Evolutionary conservation across 73 alveolate genomes (phyloP), one percentile per base, ranked within the genome.

Genomic region (Paramecium tetraurelia): DNA sequence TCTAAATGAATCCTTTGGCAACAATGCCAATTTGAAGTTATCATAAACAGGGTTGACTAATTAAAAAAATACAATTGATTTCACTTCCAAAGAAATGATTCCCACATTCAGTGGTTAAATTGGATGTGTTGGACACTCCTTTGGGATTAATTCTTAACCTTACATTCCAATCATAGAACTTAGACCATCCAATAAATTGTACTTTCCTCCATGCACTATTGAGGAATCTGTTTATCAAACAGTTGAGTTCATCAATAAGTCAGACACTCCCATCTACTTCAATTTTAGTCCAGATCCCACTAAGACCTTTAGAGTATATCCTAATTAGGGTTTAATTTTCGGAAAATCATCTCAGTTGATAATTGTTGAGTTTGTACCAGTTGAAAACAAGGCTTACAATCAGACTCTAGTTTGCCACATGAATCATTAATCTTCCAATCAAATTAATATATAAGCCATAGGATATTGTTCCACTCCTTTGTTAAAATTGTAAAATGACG

Each of bases 391-490:
- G 63, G 95, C 94, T 68, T 98, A 98, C 93, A 97, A 98, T 87
- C 95, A 94, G 85, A 97, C 97, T 12, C 85, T 98, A 31, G 95
- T 97, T 71, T 95, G 98, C 85, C 96, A 96, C 40, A 93, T 97
- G 90, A 98, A 98, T 93, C 99, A 98, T 92, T 95, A 97, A 59
- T 83, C 95, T n/a, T 92, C 98, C 7, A 97, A 94, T 92, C 95
- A 96, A 33, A 95, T 97, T 72, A 93, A 93, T 58, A 93, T 98
- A 18, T 95, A 95, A 70, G 86, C 97, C 72, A 93, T 95, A 86
- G 99, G 99, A 7, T 94, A 94, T 69, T 98, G 99, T 95, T 97
- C 95, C 69, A 96, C 97, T 69, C 99, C 99, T 5, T 92, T 94
- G 35, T 85, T 98, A 21, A 95, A 94, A 80, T 85, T 98, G 12